A percentile compares a stretch with the other conserved stretches of the same genome.
phyloP scores from a whole-genome alignment of 2,329 filamentous ascomycete species.

The Sclerotinia glacialis region DNA sequence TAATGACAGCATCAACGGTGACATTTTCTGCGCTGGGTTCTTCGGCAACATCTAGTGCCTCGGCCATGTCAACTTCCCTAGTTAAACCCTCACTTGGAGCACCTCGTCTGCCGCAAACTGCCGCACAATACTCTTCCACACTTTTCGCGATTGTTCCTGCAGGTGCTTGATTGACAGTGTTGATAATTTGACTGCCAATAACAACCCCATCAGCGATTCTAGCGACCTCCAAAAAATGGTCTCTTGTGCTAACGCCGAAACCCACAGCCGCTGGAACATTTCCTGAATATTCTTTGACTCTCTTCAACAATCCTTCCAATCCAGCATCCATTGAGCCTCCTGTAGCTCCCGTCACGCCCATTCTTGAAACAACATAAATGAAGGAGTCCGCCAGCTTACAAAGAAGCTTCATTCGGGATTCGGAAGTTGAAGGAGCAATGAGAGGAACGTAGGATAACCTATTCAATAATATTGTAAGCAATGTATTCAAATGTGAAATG shows the following conservation, averaged over 20 bases:
- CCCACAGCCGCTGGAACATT: constrained; percentile 89
- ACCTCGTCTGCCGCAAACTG: constrained; percentile 59
- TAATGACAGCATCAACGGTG: constrained; percentile 66
- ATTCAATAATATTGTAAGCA: constrained; percentile 24
- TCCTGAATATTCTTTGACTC: constrained; percentile 89
- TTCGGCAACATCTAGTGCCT: constrained; percentile 61
- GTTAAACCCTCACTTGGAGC: constrained; percentile 43
- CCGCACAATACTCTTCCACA: constrained; percentile 83
- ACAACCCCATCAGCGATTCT: constrained; percentile 89
- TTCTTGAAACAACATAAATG: constrained; percentile 96
- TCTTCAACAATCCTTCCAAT: constrained; percentile 75
- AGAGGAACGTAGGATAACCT: constrained; percentile 94
- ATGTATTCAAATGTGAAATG: constrained; percentile 1
- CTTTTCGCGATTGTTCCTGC: constrained; percentile 65
- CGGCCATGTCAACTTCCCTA: constrained; percentile 66
- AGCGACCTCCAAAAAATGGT: constrained; percentile 86
- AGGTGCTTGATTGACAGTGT: constrained; percentile 67
- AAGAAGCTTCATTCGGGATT: constrained; percentile 88
- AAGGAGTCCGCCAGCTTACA: constrained; percentile 98
- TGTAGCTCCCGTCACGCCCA: constrained; percentile 91
- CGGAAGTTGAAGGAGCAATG: constrained; percentile 90
- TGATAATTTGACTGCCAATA: constrained; percentile 94
- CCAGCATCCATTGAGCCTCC: constrained; percentile 72
- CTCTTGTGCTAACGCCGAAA: constrained; percentile 92
- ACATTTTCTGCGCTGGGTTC: constrained; percentile 58